A percentile compares a stretch with the other conserved stretches of the same genome.
Evolutionary conservation across 345 rosid species (phyloP).

Genomic region (Pistacia atlantica): DNA sequence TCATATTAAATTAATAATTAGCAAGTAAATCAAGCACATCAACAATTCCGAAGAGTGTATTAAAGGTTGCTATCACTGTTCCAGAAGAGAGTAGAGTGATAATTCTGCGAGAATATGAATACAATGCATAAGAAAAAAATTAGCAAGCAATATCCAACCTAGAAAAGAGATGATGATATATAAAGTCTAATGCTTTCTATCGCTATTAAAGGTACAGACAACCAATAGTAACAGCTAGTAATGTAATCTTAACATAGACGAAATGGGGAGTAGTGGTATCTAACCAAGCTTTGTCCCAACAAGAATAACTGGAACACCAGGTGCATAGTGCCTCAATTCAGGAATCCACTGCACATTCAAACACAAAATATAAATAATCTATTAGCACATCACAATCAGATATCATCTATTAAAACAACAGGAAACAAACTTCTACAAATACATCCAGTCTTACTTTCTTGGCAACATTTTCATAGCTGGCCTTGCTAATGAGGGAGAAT

Average conservation of each 20-base stretch:
- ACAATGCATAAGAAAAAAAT: neutral
- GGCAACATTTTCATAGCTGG: slow-evolving; percentile 87
- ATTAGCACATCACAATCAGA: slow-evolving; percentile 24
- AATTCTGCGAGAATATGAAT: neutral
- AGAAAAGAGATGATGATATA: neutral
- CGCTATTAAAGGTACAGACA: neutral
- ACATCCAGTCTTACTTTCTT: slow-evolving; percentile 58
- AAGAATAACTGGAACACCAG: slow-evolving; percentile 82
- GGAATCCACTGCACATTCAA: slow-evolving; percentile 80
- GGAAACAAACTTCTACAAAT: neutral
- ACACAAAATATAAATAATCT: slow-evolving; percentile 17
- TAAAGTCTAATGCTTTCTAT: neutral
- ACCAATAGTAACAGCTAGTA: neutral
- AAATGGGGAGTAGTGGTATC: slow-evolving; percentile 22
- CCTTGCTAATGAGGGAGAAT: slow-evolving; percentile 91
- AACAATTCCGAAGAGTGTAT: neutral
- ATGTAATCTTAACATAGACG: neutral
- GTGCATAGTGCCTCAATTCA: slow-evolving; percentile 88
- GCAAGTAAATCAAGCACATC: neutral
- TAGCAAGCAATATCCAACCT: neutral
- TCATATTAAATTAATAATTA: neutral
- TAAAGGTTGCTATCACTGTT: neutral
- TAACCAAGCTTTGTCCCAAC: slow-evolving; percentile 88
- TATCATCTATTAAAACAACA: slow-evolving; percentile 1
- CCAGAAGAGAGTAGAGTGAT: neutral